Base-by-base conservation (phyloP, 345 rosid genomes). In the Cardamine chenopodiifolia region DNA sequence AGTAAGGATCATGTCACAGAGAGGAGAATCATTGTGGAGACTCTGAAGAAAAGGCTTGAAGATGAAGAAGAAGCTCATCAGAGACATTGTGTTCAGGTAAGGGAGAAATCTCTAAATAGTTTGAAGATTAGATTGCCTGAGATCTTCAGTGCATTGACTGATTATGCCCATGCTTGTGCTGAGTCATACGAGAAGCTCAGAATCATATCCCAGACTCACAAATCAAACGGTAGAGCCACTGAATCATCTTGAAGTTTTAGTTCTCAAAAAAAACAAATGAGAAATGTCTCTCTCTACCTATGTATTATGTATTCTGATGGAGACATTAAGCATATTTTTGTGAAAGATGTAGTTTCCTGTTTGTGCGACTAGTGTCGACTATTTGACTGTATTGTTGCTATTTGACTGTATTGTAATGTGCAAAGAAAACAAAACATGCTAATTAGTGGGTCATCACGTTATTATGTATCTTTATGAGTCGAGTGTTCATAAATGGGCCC, bases 21-120 rank as follows among this genome's bases (percentile, higher is more conserved):
- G 82, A 87, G 90, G 82, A 86, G 83, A 75, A 82, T 80, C 6
- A 86, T 50, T 1, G 92, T 94, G 40, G 92, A 90, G 84, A 86
- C 82, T 68, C 70, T 91, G 82, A 83, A 80, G 77, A 91, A 88
- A 85, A 88, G 85, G 74, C 73, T 89, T 80, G 89, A 87, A 70
- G 95, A 91, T 34, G 97, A 88, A 58, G 74, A 62, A 8, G 96
- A 90, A 79, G 87, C 82, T 58, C 84, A 90, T 68, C 79, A 73
- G 64, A 91, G 87, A 62, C 90, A 87, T 34, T 87, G 98, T 82
- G 62, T 86, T 78, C 98, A 94, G 78, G 97, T 90, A 40, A 86
- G 96, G 64, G 98, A 93, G 76, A 93, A 93, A 78, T 93, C 97
- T 14, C 79, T 93, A 4, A 92, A 92, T 66, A 93, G 78, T 70